A percentile compares a stretch with the other conserved stretches of the same genome.
Evolutionary conservation across 1,139 yeast genomes (phyloP).

Genomic region (Yamadazyma songkhlaensis): DNA sequence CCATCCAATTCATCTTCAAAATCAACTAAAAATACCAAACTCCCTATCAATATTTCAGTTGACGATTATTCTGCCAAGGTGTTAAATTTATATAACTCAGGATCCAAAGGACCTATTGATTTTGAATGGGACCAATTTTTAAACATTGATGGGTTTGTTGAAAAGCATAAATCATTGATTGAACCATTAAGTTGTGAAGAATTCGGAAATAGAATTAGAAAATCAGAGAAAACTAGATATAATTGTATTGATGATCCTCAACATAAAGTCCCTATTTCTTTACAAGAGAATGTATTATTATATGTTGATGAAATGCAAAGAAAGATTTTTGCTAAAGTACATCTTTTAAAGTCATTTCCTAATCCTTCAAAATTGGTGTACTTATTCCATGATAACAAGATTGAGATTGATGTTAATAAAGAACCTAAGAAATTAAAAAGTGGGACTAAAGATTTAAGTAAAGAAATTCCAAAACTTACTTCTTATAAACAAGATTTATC

Average conservation of each 20-base stretch:
- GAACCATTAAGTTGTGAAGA: constrained; percentile 12
- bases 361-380: constrained; percentile 14
- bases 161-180: constrained; percentile 6
- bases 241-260: constrained; percentile 16
- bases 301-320: constrained; percentile 11
- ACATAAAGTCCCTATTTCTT: constrained; percentile 10
- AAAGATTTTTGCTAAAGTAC: constrained; percentile 11
- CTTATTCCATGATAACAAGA: constrained; percentile 12
- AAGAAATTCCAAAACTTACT: constrained; percentile 6
- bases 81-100: constrained; percentile 1
- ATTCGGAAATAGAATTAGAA: constrained; percentile 12
- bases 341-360: constrained; percentile 12
- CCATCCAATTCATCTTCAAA: not conserved
- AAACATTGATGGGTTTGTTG: constrained; percentile 9
- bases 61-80: constrained; percentile 6
- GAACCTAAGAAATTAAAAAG: constrained; percentile 4
- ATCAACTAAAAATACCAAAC: not conserved
- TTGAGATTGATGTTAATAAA: constrained; percentile 11
- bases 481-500: constrained; percentile 7
- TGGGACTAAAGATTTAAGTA: constrained; percentile 2
- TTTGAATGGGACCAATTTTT: constrained; percentile 15
- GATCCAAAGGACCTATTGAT: constrained; percentile 6
- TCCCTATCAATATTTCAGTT: constrained; percentile 1
- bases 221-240: constrained; percentile 11
- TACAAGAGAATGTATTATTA: constrained; percentile 12